A percentile compares a stretch with the other conserved stretches of the same genome.
These are phyloP conservation scores for Trametes gibbosa DNA, from an alignment of 768 basidiomycete genomes.

Conservation along the genomic window DNA sequence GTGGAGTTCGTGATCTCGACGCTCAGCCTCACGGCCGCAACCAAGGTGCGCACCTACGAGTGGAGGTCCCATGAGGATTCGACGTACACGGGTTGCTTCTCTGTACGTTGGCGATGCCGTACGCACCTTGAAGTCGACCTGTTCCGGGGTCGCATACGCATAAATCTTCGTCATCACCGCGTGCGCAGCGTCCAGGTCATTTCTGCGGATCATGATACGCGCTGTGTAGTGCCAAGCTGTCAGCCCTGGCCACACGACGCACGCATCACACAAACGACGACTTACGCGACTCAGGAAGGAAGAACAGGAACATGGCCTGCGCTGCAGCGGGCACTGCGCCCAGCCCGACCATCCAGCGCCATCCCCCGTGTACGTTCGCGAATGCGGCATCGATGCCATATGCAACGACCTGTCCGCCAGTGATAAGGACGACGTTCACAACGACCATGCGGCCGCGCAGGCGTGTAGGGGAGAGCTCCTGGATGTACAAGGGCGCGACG, in stretches of 20 bases:
- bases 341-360: constrained; percentile 84
- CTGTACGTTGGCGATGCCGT: too few relatives aligned
- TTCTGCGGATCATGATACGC: constrained; percentile 63
- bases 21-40: constrained; percentile 57
- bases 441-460: constrained; percentile 77
- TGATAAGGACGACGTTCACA: constrained; percentile 80
- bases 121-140: constrained; percentile 63
- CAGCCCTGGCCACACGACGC: background rate
- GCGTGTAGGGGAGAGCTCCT: constrained; percentile 75
- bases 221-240: constrained; percentile 30
- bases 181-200: constrained; percentile 48
- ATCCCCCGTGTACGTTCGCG: constrained; percentile 55
- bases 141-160: constrained; percentile 55
- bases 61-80: too few relatives aligned
- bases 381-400: constrained; percentile 74
- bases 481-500: constrained; percentile 79
- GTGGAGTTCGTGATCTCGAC: constrained; percentile 61
- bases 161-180: constrained; percentile 68
- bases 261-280: constrained; percentile 12
- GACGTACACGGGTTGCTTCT: too few relatives aligned
- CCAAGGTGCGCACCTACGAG: constrained; percentile 53
- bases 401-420: constrained; percentile 75
- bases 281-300: constrained; percentile 79
- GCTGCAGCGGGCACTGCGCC: constrained; percentile 67
- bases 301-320: constrained; percentile 57